Evolutionary conservation across 192 early-diverging fungal species (phyloP).

Genomic region (Phlyctochytrium bullatum): DNA sequence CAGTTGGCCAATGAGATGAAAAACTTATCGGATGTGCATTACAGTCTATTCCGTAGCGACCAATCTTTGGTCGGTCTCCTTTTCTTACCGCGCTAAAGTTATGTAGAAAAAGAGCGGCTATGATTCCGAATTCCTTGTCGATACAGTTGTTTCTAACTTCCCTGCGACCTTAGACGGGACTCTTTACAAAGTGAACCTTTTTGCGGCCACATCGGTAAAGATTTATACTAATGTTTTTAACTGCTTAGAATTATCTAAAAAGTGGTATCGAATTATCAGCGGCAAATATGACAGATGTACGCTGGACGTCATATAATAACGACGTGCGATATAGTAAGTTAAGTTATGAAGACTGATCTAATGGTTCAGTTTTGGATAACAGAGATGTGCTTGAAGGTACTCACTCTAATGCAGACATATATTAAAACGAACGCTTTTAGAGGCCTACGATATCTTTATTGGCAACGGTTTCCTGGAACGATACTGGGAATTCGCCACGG

Average conservation of each 20-base stretch:
- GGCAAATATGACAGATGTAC: background rate
- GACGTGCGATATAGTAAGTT: background rate
- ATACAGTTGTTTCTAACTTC: background rate
- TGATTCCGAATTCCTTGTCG: background rate
- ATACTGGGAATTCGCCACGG: background rate
- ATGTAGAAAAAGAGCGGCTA: background rate
- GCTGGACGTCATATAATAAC: background rate
- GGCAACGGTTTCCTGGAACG: background rate
- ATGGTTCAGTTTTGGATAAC: background rate
- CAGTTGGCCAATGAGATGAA: background rate
- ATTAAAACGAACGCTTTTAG: too few relatives aligned
- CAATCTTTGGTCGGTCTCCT: too few relatives aligned
- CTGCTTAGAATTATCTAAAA: background rate
- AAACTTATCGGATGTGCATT: background rate
- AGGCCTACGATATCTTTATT: conserved; percentile 1
- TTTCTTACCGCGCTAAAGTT: too few relatives aligned
- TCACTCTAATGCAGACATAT: too few relatives aligned
- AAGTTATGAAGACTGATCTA: background rate
- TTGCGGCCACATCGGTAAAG: background rate
- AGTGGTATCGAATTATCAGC: background rate
- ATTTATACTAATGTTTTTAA: too few relatives aligned
- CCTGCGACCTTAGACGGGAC: background rate
- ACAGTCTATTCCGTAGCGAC: background rate
- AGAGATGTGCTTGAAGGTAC: background rate
- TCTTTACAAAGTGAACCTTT: background rate